Conservation (phyloP, 2,329 filamentous ascomycete species). For the Tolypocladium ovalisporum region DNA sequence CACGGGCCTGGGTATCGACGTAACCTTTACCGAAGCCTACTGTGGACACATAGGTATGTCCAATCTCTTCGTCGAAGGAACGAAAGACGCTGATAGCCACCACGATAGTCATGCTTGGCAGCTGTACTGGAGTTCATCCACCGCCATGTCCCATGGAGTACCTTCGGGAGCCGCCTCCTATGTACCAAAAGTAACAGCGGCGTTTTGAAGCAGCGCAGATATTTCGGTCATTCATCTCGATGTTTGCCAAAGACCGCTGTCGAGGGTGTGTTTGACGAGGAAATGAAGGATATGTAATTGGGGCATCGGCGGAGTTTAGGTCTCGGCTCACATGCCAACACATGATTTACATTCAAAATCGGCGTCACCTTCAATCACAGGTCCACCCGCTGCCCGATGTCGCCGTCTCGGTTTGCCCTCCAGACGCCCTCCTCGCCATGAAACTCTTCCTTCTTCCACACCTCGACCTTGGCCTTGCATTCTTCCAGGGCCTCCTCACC, state of each 20-base stretch:
- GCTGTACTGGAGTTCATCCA: constrained; percentile 15
- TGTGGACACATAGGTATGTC: constrained; percentile 22
- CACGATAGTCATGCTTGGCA: constrained; percentile 23
- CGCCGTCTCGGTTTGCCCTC: constrained; percentile 77
- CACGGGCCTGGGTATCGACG: constrained; percentile 18
- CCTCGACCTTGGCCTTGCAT: constrained; percentile 79
- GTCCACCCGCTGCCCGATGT: constrained; percentile 38
- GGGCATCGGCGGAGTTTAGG: background rate
- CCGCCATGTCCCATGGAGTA: constrained; percentile 26
- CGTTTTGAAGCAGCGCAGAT: background rate
- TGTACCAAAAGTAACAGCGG: constrained; percentile 13
- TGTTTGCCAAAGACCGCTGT: background rate
- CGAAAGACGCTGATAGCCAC: background rate
- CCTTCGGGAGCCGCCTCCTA: constrained; percentile 24
- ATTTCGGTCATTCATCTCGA: background rate
- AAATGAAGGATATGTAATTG: background rate
- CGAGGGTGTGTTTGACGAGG: background rate
- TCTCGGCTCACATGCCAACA: background rate
- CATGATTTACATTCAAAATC: background rate
- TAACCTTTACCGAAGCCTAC: constrained; percentile 27
- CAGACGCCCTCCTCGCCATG: constrained; percentile 67
- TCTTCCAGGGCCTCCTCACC: constrained; percentile 83
- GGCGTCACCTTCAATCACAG: constrained; percentile 1
- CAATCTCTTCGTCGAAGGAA: background rate
- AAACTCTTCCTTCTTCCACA: constrained; percentile 93